Conservation (phyloP, 805 yeast species). For the Lachancea sp. region DNA sequence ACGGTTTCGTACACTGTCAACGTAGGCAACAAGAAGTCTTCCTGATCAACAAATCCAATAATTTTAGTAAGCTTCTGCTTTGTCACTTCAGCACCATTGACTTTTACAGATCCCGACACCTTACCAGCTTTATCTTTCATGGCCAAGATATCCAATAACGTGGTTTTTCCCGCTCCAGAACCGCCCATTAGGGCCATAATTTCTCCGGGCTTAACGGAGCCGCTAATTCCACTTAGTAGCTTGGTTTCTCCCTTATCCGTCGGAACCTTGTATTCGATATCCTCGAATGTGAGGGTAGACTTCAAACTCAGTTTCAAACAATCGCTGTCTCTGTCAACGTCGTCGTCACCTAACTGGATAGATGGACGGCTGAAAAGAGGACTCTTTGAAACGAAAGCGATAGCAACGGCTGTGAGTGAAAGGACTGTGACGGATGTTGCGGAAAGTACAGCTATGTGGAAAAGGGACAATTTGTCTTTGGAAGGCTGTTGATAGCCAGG, state of each 20-base stretch:
- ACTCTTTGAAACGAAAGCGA: conserved; percentile 49
- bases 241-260: conserved; percentile 18
- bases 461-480: conserved; percentile 42
- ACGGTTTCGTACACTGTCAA: conserved; percentile 95
- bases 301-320: conserved; percentile 52
- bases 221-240: conserved; percentile 61
- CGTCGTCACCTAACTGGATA: conserved; percentile 25
- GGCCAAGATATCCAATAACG: conserved; percentile 85
- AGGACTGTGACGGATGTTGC: conserved; percentile 37
- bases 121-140: conserved; percentile 76
- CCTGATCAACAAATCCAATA: conserved; percentile 95
- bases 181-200: conserved; percentile 97
- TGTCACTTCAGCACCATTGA: conserved; percentile 54
- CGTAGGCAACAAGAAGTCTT: conserved; percentile 84
- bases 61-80: conserved; percentile 51
- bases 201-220: conserved; percentile 79
- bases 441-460: conserved; percentile 39
- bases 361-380: conserved; percentile 46
- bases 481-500: conserved; percentile 80
- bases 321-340: conserved; percentile 19
- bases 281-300: conserved; percentile 69
- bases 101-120: conserved; percentile 57
- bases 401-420: conserved; percentile 23
- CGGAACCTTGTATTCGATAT: conserved; percentile 46
- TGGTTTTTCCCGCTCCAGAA: conserved; percentile 97